Evolutionary conservation across 768 basidiomycete genomes (phyloP), one percentile per base, ranked within the genome.

Genomic region (Tulasnella sp.): DNA sequence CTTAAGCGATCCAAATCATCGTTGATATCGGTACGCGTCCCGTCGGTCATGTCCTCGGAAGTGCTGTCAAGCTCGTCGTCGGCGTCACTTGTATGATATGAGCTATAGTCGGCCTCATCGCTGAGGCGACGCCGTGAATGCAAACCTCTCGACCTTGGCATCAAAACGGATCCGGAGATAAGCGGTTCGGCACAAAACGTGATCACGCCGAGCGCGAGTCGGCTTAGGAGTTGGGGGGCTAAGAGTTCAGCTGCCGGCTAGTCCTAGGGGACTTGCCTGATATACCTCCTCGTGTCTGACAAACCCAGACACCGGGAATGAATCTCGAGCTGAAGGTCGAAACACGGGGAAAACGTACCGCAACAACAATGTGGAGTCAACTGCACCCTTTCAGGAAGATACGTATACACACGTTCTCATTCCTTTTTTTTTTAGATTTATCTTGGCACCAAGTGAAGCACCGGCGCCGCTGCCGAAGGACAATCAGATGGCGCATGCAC

Each of bases 91-190:
- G 61, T 26, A 67, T 67, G 61, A 10, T 29, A 35, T 67, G 61
- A 35, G 32, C 29, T 35, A 26, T 67, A 35, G 61, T 67, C 23
- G 11, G 29, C 42, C 79, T 82, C 61, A 78, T 70, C 83, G 48
- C 26, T 72, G 72, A 83, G 76, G 69, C 26, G 29, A 5, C 15
- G 61, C 29, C 7, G 29, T 29, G 26, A 3, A 35, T 35, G 61
- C 29, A 13, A 18, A 35, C 32, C 26, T 67, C 32, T 67, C 16
- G 26, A 67, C 15, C 11, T 26, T 29, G 61, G 26, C 61, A 67
- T 67, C 61, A 51, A 44, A 6, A 18, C 44, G 44, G n/a, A n/a
- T n/a, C n/a, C n/a, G n/a, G 44, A 44, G 44, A 44, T 44, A 44
- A 18, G 44, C 44, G 44, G 44, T 4, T 44, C 44, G 44, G 15